Evolutionary conservation across 1,284 basidiomycete species (phyloP).

Genomic region (Tylopilus sp.): DNA sequence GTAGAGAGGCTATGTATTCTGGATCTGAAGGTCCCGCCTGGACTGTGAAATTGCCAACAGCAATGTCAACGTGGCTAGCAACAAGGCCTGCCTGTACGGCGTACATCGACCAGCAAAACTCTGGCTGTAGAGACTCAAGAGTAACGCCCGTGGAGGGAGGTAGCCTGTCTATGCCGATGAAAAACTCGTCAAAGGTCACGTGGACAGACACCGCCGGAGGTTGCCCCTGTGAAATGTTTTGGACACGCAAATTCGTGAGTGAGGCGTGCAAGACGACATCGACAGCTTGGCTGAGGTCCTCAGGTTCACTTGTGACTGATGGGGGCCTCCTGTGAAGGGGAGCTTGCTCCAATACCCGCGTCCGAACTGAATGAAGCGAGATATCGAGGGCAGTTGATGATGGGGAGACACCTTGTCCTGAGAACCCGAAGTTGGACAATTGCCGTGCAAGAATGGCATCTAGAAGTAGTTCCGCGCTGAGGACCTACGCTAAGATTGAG

Average conservation of each 20-base stretch:
- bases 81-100: slow-evolving; percentile 25
- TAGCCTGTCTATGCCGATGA: slow-evolving; percentile 12
- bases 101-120: slow-evolving; percentile 20
- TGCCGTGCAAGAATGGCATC: slow-evolving; percentile 45
- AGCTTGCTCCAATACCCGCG: slow-evolving; percentile 28
- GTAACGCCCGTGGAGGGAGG: not conserved
- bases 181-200: slow-evolving; percentile 20
- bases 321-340: slow-evolving; percentile 9
- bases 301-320: not conserved
- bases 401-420: slow-evolving; percentile 2
- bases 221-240: slow-evolving; percentile 3
- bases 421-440: slow-evolving; percentile 32
- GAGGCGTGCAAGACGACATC: slow-evolving; percentile 22
- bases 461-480: slow-evolving; percentile 45
- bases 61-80: slow-evolving; percentile 25
- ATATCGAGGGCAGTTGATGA: slow-evolving; percentile 21
- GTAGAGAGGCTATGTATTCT: slow-evolving; percentile 41
- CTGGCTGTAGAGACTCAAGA: slow-evolving; percentile 13
- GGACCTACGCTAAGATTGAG: slow-evolving; percentile 30
- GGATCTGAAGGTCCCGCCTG: slow-evolving; percentile 45
- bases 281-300: slow-evolving; percentile 4
- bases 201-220: not conserved
- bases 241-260: slow-evolving; percentile 20
- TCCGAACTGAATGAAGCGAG: slow-evolving; percentile 22
- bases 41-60: slow-evolving; percentile 29